A percentile compares a stretch with the other conserved stretches of the same genome.
These are phyloP conservation scores for Jamesozyma lodderae DNA, from an alignment of 805 yeast species.

Conservation along the genomic window DNA sequence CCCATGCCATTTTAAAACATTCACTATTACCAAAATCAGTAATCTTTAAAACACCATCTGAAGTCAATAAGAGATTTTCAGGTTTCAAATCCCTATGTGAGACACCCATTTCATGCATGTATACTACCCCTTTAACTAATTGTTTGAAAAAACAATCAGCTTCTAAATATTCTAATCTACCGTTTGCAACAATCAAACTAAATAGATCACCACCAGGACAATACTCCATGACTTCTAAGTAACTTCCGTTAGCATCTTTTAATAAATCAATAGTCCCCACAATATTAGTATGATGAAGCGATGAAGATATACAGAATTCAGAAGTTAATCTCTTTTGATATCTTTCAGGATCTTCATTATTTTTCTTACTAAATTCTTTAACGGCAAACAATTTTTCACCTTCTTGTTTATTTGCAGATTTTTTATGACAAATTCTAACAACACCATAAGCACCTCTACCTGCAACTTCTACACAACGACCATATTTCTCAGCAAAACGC, in stretches of 20 bases:
- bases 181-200: conserved; percentile 62
- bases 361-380: conserved; percentile 66
- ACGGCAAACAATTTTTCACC: conserved; percentile 64
- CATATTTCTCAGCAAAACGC: conserved; percentile 76
- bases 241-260: conserved; percentile 74
- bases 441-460: conserved; percentile 94
- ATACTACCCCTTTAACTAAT: conserved; percentile 69
- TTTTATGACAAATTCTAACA: conserved; percentile 79
- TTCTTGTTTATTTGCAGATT: conserved; percentile 15
- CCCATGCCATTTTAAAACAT: conserved; percentile 83
- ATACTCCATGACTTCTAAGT: conserved; percentile 79
- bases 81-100: conserved; percentile 94
- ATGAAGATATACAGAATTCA: conserved; percentile 75
- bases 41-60: conserved; percentile 64
- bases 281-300: conserved; percentile 68
- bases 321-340: conserved; percentile 68
- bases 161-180: conserved; percentile 72
- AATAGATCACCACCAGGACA: conserved; percentile 78
- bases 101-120: conserved; percentile 85
- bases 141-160: conserved; percentile 90
- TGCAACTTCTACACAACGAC: conserved; percentile 87
- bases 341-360: conserved; percentile 53
- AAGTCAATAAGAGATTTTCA: conserved; percentile 74
- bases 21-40: conserved; percentile 86
- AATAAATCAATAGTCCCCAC: conserved; percentile 68